phyloP scores from a whole-genome alignment of 2,329 filamentous ascomycete species.

The Monilinia polystroma region DNA sequence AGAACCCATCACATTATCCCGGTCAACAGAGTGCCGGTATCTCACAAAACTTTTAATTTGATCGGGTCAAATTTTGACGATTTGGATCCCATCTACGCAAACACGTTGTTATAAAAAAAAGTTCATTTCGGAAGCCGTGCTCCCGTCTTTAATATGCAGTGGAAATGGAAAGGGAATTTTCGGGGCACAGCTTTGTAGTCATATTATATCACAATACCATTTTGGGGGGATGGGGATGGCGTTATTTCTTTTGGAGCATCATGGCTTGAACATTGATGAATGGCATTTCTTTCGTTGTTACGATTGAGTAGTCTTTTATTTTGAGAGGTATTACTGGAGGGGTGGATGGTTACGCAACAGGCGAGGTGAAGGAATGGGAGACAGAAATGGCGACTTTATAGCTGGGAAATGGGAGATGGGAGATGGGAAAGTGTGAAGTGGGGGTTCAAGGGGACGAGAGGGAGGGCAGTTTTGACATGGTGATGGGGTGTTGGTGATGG shows the following conservation, averaged over 20 bases:
- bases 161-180: conserved; percentile 23
- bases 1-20: conserved; percentile 84
- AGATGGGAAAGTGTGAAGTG: neutral
- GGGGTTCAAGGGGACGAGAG: neutral
- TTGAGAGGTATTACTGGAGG: conserved; percentile 2
- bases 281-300: conserved; percentile 11
- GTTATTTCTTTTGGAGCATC: conserved; percentile 17
- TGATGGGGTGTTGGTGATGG: neutral
- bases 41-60: conserved; percentile 83
- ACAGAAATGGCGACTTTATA: neutral
- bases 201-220: conserved; percentile 35
- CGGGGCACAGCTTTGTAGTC: conserved; percentile 30
- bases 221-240: conserved; percentile 28
- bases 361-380: neutral
- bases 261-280: conserved; percentile 3
- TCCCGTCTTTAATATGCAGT: conserved; percentile 16
- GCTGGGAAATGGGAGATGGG: no score
- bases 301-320: neutral
- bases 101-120: conserved; percentile 25
- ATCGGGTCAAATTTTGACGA: conserved; percentile 1
- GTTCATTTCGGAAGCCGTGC: conserved; percentile 26
- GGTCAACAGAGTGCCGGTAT: conserved; percentile 86
- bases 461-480: neutral
- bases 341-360: neutral
- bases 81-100: conserved; percentile 15